phyloP scores from a whole-genome alignment of 1,284 basidiomycete species.

The Ceratobasidium sp. region DNA sequence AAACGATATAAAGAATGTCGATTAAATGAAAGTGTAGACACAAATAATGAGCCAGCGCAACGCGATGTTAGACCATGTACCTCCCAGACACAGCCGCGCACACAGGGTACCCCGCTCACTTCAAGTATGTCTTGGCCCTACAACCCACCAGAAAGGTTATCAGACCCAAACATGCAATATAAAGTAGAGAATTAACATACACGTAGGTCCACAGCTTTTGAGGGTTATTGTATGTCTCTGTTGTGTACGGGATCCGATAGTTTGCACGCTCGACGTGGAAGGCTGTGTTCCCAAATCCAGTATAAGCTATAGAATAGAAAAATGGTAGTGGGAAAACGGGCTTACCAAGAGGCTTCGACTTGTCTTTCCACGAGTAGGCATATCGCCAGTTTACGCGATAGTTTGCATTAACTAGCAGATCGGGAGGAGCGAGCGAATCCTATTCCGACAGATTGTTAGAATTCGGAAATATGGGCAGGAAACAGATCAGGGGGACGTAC shows the following conservation, averaged over 20 bases:
- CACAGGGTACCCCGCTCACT: too few species aligned
- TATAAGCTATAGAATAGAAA: neutral
- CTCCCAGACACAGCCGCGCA: too few species aligned
- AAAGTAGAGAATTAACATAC: conserved; percentile 8
- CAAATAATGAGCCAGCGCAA: too few species aligned
- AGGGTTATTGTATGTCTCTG: conserved; percentile 47
- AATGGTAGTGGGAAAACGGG: neutral
- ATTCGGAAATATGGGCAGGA: too few species aligned
- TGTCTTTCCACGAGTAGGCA: conserved; percentile 40
- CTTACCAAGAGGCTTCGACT: conserved; percentile 24
- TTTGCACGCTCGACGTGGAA: conserved; percentile 37
- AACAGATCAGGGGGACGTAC: too few species aligned
- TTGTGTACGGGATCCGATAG: conserved; percentile 41
- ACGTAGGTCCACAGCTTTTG: conserved; percentile 46
- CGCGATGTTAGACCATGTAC: too few species aligned
- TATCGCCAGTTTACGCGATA: conserved; percentile 38
- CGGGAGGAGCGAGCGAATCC: conserved; percentile 37
- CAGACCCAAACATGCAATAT: too few species aligned
- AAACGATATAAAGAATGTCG: too few species aligned
- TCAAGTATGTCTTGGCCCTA: conserved; percentile 24
- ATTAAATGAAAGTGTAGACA: too few species aligned
- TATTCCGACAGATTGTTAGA: too few species aligned
- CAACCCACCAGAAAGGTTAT: too few species aligned
- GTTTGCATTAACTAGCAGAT: conserved; percentile 37
- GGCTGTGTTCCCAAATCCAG: neutral